Conservation (phyloP, 495 filamentous ascomycete species). For the Rhypophila decipiens region DNA sequence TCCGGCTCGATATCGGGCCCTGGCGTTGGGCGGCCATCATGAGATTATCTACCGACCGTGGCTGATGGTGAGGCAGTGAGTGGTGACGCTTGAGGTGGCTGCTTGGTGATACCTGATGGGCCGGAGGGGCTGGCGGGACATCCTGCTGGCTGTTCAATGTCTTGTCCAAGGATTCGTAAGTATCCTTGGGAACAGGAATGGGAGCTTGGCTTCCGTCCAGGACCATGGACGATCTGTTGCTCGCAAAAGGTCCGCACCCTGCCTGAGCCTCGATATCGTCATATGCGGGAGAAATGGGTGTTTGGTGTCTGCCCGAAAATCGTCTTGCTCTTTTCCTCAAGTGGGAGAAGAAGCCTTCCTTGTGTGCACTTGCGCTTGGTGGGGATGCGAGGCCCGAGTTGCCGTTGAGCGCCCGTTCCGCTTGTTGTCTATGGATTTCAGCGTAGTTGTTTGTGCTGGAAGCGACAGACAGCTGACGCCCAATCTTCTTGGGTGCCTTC, state of each 20-base stretch:
- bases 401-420: constrained; percentile 87
- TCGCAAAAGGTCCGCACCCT: constrained; percentile 82
- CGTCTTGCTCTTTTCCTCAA: constrained; percentile 88
- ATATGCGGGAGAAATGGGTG: constrained; percentile 60
- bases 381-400: constrained; percentile 59
- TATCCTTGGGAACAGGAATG: constrained; percentile 48
- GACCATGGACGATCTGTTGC: constrained; percentile 76
- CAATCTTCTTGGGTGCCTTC: constrained; percentile 83
- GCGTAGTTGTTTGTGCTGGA: constrained; percentile 86
- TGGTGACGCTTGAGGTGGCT: constrained; percentile 59
- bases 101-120: constrained; percentile 45
- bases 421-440: constrained; percentile 82
- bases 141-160: constrained; percentile 64
- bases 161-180: constrained; percentile 67
- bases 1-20: constrained; percentile 74
- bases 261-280: constrained; percentile 91
- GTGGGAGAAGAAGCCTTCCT: constrained; percentile 97
- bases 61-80: constrained; percentile 66
- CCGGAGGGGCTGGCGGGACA: constrained; percentile 49
- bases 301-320: constrained; percentile 84
- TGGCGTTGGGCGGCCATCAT: constrained; percentile 43
- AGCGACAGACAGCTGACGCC: constrained; percentile 89
- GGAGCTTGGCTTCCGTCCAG: constrained; percentile 54
- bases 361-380: constrained; percentile 59
- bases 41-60: constrained; percentile 58